phyloP scores from a whole-genome alignment of 2,329 filamentous ascomycete species.

The Beauveria sp. region DNA sequence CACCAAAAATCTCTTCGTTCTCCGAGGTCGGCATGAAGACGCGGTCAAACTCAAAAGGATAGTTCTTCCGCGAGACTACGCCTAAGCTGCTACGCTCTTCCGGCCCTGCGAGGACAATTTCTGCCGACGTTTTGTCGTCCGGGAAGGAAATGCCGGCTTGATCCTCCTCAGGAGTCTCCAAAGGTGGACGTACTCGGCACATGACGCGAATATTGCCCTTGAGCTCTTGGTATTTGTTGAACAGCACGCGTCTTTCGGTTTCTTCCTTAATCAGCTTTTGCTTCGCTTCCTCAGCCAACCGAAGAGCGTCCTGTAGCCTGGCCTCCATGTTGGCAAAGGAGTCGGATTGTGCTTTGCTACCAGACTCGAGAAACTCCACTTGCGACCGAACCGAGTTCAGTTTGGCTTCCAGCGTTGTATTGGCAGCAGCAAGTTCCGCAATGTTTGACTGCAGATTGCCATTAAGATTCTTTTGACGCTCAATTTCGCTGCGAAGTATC shows the following conservation, averaged over 20 bases:
- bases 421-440: constrained; percentile 51
- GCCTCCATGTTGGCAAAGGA: constrained; percentile 76
- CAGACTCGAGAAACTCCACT: constrained; percentile 83
- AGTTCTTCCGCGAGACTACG: constrained; percentile 66
- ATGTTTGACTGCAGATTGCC: constrained; percentile 43
- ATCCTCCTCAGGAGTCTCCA: constrained; percentile 51
- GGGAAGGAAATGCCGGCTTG: constrained; percentile 73
- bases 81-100: constrained; percentile 78
- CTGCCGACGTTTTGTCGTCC: constrained; percentile 75
- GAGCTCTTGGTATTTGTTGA: constrained; percentile 96
- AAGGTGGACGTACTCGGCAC: constrained; percentile 80
- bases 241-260: constrained; percentile 79
- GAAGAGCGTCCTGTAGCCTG: constrained; percentile 69
- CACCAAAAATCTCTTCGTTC: constrained; percentile 85
- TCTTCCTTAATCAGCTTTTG: constrained; percentile 87
- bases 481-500: constrained; percentile 40
- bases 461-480: constrained; percentile 58
- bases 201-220: constrained; percentile 99
- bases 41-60: constrained; percentile 85
- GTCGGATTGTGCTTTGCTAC: constrained; percentile 80
- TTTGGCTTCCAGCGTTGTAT: constrained; percentile 63
- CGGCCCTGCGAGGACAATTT: constrained; percentile 75
- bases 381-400: constrained; percentile 71
- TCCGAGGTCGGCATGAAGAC: constrained; percentile 73
- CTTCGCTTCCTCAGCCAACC: constrained; percentile 59